Evolutionary conservation across 208 protist genomes (phyloP).

Genomic region (Acanthamoeba lenticulata): DNA sequence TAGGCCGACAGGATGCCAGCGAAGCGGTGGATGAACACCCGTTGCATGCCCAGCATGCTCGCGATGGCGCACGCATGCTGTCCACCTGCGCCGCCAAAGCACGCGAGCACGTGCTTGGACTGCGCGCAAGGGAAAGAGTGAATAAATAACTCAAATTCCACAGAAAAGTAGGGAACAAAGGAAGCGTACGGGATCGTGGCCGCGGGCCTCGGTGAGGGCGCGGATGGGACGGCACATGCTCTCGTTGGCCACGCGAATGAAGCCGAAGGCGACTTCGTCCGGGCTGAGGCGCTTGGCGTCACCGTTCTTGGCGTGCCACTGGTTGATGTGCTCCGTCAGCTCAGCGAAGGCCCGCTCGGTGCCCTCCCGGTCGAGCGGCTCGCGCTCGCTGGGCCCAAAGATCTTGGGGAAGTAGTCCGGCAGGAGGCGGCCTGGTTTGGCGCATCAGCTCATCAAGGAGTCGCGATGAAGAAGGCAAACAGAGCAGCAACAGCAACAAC

Average conservation of each 20-base stretch:
- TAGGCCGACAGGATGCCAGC: constrained; percentile 93
- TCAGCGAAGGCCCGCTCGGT: constrained; percentile 84
- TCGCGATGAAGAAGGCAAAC: too few relatives aligned
- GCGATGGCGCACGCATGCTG: constrained; percentile 96
- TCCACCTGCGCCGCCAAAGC: constrained; percentile 94
- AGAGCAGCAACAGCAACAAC: background rate
- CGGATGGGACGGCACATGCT: constrained; percentile 96
- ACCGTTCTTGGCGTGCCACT: constrained; percentile 67
- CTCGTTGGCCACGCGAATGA: constrained; percentile 95
- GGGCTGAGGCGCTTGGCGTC: constrained; percentile 65
- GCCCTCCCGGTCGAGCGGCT: constrained; percentile 85
- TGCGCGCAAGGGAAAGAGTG: background rate
- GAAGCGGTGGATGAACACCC: constrained; percentile 87
- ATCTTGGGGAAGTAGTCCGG: constrained; percentile 95
- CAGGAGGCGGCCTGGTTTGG: constrained; percentile 82
- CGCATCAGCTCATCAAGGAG: too few relatives aligned
- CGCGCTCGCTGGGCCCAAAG: constrained; percentile 90
- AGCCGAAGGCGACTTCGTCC: constrained; percentile 88
- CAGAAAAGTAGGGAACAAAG: background rate
- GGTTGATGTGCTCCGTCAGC: constrained; percentile 86
- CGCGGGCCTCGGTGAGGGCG: constrained; percentile 92
- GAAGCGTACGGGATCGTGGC: constrained; percentile 83
- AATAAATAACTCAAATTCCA: background rate
- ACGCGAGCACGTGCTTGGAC: constrained; percentile 90
- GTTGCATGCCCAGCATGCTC: constrained; percentile 85